Evolutionary conservation across 352 stramenopile species (phyloP).

Genomic region (Phytophthora fragariae): DNA sequence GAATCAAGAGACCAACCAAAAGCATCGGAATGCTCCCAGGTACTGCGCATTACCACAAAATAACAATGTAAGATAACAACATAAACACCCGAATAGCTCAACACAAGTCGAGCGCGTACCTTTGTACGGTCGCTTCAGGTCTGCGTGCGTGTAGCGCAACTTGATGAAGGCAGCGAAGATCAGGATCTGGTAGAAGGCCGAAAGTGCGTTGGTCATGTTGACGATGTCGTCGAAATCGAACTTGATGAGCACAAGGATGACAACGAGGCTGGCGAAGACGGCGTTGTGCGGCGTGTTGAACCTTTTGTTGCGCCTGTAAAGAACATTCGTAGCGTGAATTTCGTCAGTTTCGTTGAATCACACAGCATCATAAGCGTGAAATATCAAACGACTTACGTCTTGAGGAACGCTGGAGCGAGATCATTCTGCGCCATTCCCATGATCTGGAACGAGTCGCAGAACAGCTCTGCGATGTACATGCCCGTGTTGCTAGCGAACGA

Average conservation of each 20-base stretch:
- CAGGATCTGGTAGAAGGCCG: constrained; percentile 85
- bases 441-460: constrained; percentile 92
- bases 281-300: constrained; percentile 66
- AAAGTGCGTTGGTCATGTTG: constrained; percentile 93
- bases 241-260: constrained; percentile 65
- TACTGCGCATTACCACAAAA: constrained; percentile 27
- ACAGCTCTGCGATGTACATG: constrained; percentile 95
- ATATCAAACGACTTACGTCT: constrained; percentile 56
- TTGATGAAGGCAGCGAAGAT: constrained; percentile 93
- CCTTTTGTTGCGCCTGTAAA: constrained; percentile 53
- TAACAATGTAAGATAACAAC: constrained; percentile 12
- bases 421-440: constrained; percentile 84
- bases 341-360: neutral
- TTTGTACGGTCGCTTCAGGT: constrained; percentile 54
- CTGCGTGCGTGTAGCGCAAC: constrained; percentile 66
- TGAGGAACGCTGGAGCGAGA: constrained; percentile 85
- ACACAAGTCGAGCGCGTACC: constrained; percentile 21
- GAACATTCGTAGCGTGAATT: neutral
- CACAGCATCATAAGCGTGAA: constrained; percentile 3
- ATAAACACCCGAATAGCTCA: neutral
- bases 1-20: constrained; percentile 43
- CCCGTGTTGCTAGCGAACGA: constrained; percentile 91
- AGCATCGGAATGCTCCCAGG: constrained; percentile 51
- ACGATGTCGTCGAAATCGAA: constrained; percentile 83
- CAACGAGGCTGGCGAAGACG: constrained; percentile 48